phyloP scores from a whole-genome alignment of 2,329 filamentous ascomycete species.

The Alternaria tenuissima region DNA sequence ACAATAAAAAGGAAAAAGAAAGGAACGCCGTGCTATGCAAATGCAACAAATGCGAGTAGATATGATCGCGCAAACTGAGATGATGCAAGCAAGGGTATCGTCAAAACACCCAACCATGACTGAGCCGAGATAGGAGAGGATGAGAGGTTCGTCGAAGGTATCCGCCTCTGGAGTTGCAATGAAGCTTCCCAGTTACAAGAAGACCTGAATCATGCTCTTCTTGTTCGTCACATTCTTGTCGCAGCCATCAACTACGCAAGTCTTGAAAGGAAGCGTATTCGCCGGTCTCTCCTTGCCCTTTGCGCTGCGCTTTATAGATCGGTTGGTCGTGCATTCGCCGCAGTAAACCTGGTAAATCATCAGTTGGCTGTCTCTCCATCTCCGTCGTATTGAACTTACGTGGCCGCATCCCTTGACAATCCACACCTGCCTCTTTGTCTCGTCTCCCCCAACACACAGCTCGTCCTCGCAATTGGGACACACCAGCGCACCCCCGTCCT shows the following conservation, averaged over 20 bases:
- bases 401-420: constrained; percentile 90
- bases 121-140: constrained; percentile 1
- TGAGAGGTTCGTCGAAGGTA: not conserved
- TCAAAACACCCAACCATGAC: constrained; percentile 14
- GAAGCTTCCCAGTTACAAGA: constrained; percentile 40
- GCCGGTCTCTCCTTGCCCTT: constrained; percentile 51
- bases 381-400: constrained; percentile 63
- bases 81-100: constrained; percentile 19
- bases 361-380: not conserved
- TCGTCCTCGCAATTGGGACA: constrained; percentile 90
- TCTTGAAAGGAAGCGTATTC: constrained; percentile 52
- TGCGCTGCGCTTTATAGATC: constrained; percentile 45
- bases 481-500: constrained; percentile 75
- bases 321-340: constrained; percentile 58
- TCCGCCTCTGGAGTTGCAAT: too few relatives aligned
- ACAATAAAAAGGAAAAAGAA: not conserved
- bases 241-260: constrained; percentile 58
- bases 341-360: constrained; percentile 58
- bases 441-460: constrained; percentile 74
- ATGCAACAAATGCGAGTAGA: constrained; percentile 16
- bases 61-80: not conserved
- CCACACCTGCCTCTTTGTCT: constrained; percentile 86
- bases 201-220: constrained; percentile 53
- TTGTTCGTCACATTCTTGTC: constrained; percentile 43
- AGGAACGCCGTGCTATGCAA: constrained; percentile 30